phyloP scores from a whole-genome alignment of 2,329 filamentous ascomycete species.

The Ophiobolus disseminans region DNA sequence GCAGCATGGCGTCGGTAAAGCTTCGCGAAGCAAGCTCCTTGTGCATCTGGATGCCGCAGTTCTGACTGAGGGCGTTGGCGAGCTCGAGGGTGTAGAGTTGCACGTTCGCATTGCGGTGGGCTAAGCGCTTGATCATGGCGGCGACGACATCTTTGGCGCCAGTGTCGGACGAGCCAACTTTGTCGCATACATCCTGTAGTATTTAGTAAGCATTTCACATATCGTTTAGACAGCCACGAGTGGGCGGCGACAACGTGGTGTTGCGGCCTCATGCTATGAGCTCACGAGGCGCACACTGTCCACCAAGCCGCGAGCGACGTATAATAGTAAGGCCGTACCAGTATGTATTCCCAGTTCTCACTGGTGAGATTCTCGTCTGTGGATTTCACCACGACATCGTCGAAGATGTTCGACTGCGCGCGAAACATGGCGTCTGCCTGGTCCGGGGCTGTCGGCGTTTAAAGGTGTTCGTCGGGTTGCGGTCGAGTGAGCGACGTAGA shows the following conservation, averaged over 20 bases:
- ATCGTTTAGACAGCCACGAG: too few relatives aligned
- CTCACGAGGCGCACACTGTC: background rate
- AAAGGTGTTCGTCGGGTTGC: background rate
- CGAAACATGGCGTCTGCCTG: constrained; percentile 53
- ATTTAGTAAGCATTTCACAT: background rate
- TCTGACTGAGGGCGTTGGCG: constrained; percentile 88
- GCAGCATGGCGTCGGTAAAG: constrained; percentile 91
- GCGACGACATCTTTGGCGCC: constrained; percentile 83
- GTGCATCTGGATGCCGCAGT: constrained; percentile 86
- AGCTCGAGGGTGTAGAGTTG: constrained; percentile 93
- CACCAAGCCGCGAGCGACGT: background rate
- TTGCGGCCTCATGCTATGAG: background rate
- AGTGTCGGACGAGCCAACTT: constrained; percentile 60
- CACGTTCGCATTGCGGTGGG: constrained; percentile 93
- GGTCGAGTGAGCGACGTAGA: background rate
- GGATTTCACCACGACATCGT: constrained; percentile 78
- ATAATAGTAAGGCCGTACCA: constrained; percentile 52
- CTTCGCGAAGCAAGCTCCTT: constrained; percentile 88
- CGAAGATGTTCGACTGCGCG: constrained; percentile 70
- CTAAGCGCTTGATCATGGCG: constrained; percentile 88
- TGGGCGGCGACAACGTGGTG: too few relatives aligned
- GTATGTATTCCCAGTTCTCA: constrained; percentile 75
- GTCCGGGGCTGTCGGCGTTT: constrained; percentile 3
- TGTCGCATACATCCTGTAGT: constrained; percentile 65
- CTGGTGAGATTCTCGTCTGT: constrained; percentile 98